Evolutionary conservation across 2,329 filamentous ascomycete species (phyloP).

Genomic region (Colletotrichum godetiae): DNA sequence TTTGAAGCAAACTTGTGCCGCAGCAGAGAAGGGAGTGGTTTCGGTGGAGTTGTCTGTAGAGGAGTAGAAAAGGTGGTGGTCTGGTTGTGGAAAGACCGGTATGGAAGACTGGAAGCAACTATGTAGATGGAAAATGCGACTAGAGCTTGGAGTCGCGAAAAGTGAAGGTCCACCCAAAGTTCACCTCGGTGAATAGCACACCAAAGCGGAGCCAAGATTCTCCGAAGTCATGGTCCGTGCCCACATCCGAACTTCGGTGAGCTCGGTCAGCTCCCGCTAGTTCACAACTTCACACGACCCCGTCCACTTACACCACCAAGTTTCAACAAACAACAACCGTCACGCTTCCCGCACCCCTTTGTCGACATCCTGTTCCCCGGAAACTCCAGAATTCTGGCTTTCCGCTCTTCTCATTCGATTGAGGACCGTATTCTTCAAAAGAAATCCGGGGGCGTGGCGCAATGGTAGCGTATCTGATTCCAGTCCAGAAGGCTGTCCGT

Average conservation of each 20-base stretch:
- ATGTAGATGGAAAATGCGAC: background rate
- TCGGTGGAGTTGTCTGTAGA: background rate
- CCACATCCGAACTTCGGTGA: too few species aligned
- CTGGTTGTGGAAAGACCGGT: background rate
- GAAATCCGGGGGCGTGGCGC: slow-evolving; percentile 24
- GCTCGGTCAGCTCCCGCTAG: background rate
- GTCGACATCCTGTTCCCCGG: background rate
- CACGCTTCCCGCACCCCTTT: too few species aligned
- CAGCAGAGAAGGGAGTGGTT: background rate
- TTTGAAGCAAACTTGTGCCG: background rate
- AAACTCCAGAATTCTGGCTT: background rate
- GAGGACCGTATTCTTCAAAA: background rate
- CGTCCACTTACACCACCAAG: background rate
- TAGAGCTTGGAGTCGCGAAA: background rate
- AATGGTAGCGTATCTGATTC: slow-evolving; percentile 35
- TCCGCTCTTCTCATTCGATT: background rate
- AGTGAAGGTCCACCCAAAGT: background rate
- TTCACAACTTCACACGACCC: background rate
- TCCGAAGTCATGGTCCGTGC: background rate
- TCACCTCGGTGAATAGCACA: slow-evolving; percentile 16
- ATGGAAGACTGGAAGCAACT: background rate
- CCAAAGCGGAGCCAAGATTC: slow-evolving; percentile 4
- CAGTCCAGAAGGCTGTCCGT: slow-evolving; percentile 34
- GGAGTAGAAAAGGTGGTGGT: background rate
- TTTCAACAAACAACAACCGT: background rate